Conservation (phyloP, 1,139 yeast genomes). For the Lodderomyces margitis region DNA sequence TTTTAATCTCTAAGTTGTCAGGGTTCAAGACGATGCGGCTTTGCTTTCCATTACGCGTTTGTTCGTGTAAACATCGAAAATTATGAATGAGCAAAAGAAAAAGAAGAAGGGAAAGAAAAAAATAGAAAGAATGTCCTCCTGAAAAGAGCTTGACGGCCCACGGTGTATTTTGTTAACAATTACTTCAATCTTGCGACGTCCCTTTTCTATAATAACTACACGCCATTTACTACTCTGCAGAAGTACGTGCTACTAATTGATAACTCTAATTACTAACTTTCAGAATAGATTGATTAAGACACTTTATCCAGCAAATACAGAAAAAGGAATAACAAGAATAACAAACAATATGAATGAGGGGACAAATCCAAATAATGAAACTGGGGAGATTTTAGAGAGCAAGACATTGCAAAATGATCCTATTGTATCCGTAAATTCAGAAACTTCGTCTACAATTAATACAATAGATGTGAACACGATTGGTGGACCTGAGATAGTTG, state of each 20-base stretch:
- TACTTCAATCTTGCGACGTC: no score
- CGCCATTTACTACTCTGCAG: no score
- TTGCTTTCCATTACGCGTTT: neutral
- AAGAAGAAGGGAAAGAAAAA: neutral
- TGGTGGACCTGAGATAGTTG: neutral
- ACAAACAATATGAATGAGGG: neutral
- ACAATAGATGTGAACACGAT: neutral
- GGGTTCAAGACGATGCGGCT: neutral
- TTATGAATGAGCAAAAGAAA: neutral
- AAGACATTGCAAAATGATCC: neutral
- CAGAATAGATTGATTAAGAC: slow-evolving; percentile 3
- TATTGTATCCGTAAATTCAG: neutral
- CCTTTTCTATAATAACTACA: no score
- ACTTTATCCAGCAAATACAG: neutral
- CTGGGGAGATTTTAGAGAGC: neutral
- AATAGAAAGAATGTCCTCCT: neutral
- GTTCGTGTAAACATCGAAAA: neutral
- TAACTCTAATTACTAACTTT: neutral
- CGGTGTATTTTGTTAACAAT: no score
- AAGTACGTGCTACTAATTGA: neutral
- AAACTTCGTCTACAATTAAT: neutral
- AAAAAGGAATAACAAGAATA: neutral
- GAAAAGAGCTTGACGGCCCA: no score
- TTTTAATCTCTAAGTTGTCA: neutral
- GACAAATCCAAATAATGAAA: neutral